phyloP scores from a whole-genome alignment of 2,329 filamentous ascomycete species.

The Coleophoma eucalyptorum region DNA sequence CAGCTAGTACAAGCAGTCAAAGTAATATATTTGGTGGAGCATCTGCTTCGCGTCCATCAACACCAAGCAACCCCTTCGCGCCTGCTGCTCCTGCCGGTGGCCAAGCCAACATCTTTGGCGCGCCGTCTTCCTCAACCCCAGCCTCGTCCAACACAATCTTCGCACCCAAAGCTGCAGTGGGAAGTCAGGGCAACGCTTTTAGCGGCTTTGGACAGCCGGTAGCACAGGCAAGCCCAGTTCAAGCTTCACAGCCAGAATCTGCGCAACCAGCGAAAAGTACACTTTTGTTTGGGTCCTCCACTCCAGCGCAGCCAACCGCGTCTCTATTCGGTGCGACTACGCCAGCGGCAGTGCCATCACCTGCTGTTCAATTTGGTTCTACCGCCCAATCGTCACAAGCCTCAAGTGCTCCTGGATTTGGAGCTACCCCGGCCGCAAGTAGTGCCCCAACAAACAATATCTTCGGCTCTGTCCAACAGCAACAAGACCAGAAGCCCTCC shows the following conservation, averaged over 20 bases:
- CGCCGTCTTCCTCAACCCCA: not conserved
- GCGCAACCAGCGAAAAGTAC: not conserved
- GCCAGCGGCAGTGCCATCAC: not conserved
- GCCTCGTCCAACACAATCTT: not conserved
- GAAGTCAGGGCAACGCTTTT: not conserved
- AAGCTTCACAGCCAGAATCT: constrained; percentile 2
- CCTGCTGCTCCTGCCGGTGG: not conserved
- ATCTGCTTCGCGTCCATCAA: not conserved
- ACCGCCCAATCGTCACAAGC: not conserved
- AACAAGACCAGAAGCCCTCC: not conserved
- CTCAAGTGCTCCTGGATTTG: not conserved
- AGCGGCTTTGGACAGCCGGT: not conserved
- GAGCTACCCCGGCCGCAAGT: not conserved
- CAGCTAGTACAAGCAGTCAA: not conserved
- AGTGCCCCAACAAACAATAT: constrained; percentile 3
- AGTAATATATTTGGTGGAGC: constrained; percentile 1
- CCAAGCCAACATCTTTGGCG: not conserved
- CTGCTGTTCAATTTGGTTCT: not conserved
- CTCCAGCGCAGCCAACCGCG: not conserved
- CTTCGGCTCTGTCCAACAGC: constrained; percentile 4
- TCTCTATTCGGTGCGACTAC: not conserved
- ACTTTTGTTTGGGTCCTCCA: not conserved
- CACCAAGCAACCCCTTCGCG: not conserved
- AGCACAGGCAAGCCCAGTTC: constrained; percentile 5
- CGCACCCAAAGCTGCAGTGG: not conserved